Evolutionary conservation across 257 asterid genomes (phyloP).

Genomic region (Solanum raphanifolium): DNA sequence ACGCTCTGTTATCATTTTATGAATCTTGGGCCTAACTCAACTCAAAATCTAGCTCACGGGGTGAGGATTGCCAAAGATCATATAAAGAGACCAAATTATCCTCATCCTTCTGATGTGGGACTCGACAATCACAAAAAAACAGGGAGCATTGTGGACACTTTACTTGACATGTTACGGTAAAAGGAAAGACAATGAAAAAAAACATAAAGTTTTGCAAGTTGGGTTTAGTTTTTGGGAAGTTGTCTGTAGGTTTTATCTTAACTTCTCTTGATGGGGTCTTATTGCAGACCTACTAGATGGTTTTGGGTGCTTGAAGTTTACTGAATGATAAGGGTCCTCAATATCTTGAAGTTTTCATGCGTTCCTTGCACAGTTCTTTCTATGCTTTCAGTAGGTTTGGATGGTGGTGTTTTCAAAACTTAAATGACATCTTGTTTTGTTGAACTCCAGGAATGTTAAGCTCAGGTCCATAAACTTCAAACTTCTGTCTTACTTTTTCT

Average conservation of each 20-base stretch:
- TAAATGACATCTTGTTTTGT: background rate
- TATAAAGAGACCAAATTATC: background rate
- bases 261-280: background rate
- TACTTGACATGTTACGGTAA: background rate
- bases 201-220: background rate
- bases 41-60: background rate
- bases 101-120: background rate
- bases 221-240: background rate
- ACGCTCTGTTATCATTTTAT: background rate
- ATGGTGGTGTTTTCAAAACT: background rate
- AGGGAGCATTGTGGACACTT: background rate
- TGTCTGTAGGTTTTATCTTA: background rate
- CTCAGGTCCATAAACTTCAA: background rate
- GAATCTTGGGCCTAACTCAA: background rate
- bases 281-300: background rate
- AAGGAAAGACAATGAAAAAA: background rate
- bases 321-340: background rate
- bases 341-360: background rate
- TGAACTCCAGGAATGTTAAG: background rate
- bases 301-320: background rate
- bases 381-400: background rate
- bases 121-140: background rate
- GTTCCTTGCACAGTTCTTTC: background rate
- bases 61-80: background rate
- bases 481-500: background rate